Evolutionary conservation across 768 basidiomycete species (phyloP), one percentile per base, ranked within the genome.

Genomic region (Daedaleopsis sinensis): DNA sequence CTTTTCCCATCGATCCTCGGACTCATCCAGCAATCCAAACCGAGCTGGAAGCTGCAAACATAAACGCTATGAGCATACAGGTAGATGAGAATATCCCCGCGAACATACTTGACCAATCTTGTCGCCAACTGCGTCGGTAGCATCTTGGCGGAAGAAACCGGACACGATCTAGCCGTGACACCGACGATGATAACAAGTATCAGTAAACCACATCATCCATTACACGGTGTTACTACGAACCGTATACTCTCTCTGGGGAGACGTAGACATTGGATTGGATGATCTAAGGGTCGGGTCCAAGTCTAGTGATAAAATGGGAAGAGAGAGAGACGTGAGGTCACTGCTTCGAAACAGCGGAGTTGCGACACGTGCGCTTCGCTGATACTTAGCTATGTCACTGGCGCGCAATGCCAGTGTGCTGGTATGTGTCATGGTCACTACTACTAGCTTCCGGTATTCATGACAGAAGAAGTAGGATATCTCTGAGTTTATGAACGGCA

Each of bases 1-100:
- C 8, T 64, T 78, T 7, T 62, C 55, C 88, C 89, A 90, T 32
- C 84, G 71, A 19, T 81, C 72, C 0, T 74, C 52, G 0, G 80
- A 76, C 9, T 74, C 67, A 56, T 89, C 86, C 13, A 84, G 62
- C 16, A 90, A 78, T 16, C 87, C 89, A 55, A 90, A 88, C 16
- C 81, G 75, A 5, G 79, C 71, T 0, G 81, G 86, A 21, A 87
- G 70, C 87, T 89, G 16, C 10, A 58, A 37, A 23, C 46, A 24
- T 46, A 9, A 46, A 21, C 4, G 43, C 54, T 8, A 13, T n/a
- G 18, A 32, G 49, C 24, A 27, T 27, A 37, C 52, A 44, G 18
- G 32, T 46, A 48, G 16, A 13, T n/a, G n/a, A 9, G 27, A 32
- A 32, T 32, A 3, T 7, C 4, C 3, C 10, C 55, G 36, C 12